phyloP scores from a whole-genome alignment of 768 basidiomycete genomes.

The Jaapia argillacea region DNA sequence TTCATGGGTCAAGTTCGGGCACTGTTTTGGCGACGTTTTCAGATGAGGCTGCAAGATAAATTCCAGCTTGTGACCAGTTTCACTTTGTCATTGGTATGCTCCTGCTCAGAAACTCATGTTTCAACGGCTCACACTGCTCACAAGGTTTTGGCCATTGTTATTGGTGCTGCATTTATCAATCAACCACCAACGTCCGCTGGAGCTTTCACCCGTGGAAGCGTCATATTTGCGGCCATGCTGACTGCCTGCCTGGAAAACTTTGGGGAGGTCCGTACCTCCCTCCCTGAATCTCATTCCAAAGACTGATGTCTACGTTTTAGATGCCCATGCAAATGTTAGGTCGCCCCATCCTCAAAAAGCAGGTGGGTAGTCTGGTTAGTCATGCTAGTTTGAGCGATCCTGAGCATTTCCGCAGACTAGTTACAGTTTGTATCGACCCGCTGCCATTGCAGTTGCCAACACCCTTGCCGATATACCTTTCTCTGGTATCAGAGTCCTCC shows the following conservation, averaged over 20 bases:
- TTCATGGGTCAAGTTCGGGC: constrained; percentile 67
- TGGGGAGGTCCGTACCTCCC: constrained; percentile 37
- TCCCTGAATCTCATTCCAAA: not conserved
- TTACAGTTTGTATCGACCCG: constrained; percentile 59
- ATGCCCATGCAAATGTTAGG: constrained; percentile 75
- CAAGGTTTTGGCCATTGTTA: constrained; percentile 27
- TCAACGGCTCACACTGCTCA: not conserved
- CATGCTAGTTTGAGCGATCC: not conserved
- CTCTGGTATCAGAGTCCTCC: constrained; percentile 44
- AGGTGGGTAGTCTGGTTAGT: constrained; percentile 16
- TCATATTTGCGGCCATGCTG: constrained; percentile 64
- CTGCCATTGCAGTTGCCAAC: constrained; percentile 55
- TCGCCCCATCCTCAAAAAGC: constrained; percentile 64
- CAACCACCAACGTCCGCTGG: constrained; percentile 66
- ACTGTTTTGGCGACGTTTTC: constrained; percentile 62
- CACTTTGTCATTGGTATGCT: not conserved
- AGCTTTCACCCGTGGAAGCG: constrained; percentile 80
- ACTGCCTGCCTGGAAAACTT: constrained; percentile 42
- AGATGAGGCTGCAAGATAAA: not conserved
- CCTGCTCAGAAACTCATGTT: not conserved
- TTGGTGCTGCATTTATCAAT: constrained; percentile 69
- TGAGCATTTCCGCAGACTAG: constrained; percentile 27
- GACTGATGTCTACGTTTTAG: constrained; percentile 17
- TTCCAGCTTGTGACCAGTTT: not conserved
- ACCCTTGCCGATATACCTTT: constrained; percentile 63